Conservation (phyloP, 768 basidiomycete genomes). For the Lactarius quietus region DNA sequence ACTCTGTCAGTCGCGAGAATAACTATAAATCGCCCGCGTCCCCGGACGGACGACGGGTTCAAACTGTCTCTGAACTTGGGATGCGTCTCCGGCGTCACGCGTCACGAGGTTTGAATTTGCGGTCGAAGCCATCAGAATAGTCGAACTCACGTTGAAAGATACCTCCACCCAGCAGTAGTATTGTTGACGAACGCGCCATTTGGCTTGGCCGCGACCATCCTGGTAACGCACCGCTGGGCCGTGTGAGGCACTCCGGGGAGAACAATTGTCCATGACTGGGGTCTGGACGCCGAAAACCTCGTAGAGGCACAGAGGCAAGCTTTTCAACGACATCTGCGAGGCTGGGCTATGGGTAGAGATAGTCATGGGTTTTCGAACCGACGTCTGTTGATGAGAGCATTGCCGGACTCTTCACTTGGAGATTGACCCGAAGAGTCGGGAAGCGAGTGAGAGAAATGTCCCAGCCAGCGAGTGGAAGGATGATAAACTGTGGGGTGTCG, state of each 20-base stretch:
- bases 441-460: too few relatives aligned
- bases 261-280: not conserved
- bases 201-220: constrained; percentile 1
- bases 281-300: constrained; percentile 5
- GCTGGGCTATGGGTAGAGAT: too few relatives aligned
- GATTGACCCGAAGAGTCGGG: too few relatives aligned
- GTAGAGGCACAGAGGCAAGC: not conserved
- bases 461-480: too few relatives aligned
- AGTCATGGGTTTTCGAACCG: too few relatives aligned
- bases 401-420: too few relatives aligned
- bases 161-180: constrained; percentile 1
- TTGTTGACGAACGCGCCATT: constrained; percentile 8
- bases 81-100: not conserved
- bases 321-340: too few relatives aligned
- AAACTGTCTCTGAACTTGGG: not conserved
- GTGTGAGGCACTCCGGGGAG: not conserved
- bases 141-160: constrained; percentile 2
- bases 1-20: constrained; percentile 33
- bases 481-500: too few relatives aligned
- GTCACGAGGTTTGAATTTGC: not conserved
- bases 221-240: not conserved
- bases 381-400: too few relatives aligned
- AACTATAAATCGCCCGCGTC: constrained; percentile 2
- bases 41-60: constrained; percentile 11
- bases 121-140: not conserved